Evolutionary conservation across 2,329 filamentous ascomycete genomes (phyloP), one percentile per base, ranked within the genome.

Genomic region (Colletotrichum australisinense): DNA sequence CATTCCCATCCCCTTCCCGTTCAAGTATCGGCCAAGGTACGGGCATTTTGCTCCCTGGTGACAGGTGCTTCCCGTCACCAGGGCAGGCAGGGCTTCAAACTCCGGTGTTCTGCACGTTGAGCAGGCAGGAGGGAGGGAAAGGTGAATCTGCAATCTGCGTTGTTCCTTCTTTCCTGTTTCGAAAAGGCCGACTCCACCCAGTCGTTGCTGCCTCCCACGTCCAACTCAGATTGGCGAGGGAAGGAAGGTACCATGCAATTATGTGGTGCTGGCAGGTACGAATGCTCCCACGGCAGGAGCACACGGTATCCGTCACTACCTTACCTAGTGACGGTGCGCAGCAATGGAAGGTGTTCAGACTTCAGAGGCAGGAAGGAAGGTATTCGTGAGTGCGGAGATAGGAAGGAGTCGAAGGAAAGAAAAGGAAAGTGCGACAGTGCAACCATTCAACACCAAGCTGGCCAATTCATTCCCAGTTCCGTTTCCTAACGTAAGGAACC

Each of bases 161-260:
- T n/a, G 30, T 63, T 72, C 53, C 69, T 72, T 63, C 59, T 60
- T 69, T 35, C 65, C 55, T 69, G 59, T 69, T 69, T 69, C 59
- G 69, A 69, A 69, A 52, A 22, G 30, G 11, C n/a, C 55, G 53
- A 35, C 59, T 55, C 66, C 66, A 69, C 69, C 59, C 16, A n/a
- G 35, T 24, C 24, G 38, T 42, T 30, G 59, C 32, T 53, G 55
- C 30, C 53, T 59, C 38, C 38, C 38, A 42, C 14, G 38, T 42
- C 46, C 30, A 69, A 72, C 69, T 59, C 53, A 69, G 69, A 72
- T 72, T 64, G 69, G 69, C 65, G 66, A 72, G 69, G 57, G 32
- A 26, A 52, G 49, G 24, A 28, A 42, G 4, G 28, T n/a, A 49
- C 42, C 42, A 49, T n/a, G 52, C 55, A 24, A 32, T 71, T 32